Conservation (phyloP, 257 asterid species). For the Capsicum baccatum region DNA sequence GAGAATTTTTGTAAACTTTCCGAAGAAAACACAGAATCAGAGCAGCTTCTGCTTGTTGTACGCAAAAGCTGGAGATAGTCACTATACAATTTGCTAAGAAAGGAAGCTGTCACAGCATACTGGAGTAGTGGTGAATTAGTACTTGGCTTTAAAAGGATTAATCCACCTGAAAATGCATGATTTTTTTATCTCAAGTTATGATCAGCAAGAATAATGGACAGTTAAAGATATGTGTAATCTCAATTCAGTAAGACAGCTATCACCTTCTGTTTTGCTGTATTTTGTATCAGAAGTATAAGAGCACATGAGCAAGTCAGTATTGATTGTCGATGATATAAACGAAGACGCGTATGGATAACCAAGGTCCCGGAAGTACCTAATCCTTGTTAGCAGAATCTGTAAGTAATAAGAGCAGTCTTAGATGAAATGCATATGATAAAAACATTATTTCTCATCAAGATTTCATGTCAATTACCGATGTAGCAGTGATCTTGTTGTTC, state of each 20-base stretch:
- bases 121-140: constrained; percentile 43
- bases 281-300: constrained; percentile 46
- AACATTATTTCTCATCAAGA: neutral
- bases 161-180: constrained; percentile 49
- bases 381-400: constrained; percentile 54
- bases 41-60: constrained; percentile 42
- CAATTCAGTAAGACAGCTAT: neutral
- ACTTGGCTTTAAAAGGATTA: constrained; percentile 54
- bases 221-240: neutral
- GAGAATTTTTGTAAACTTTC: constrained; percentile 48
- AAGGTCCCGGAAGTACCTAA: constrained; percentile 55
- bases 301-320: constrained; percentile 60
- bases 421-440: neutral
- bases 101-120: constrained; percentile 63
- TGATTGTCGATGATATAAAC: constrained; percentile 49
- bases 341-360: constrained; percentile 66
- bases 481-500: constrained; percentile 63
- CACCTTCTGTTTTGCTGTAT: constrained; percentile 50
- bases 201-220: neutral
- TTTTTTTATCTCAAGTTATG: constrained; percentile 1
- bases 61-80: constrained; percentile 57
- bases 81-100: constrained; percentile 61
- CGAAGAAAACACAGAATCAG: constrained; percentile 38
- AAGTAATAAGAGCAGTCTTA: neutral
- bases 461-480: constrained; percentile 39